phyloP scores from a whole-genome alignment of 176 grass and related monocot species.

The Pontederia crassipes region DNA sequence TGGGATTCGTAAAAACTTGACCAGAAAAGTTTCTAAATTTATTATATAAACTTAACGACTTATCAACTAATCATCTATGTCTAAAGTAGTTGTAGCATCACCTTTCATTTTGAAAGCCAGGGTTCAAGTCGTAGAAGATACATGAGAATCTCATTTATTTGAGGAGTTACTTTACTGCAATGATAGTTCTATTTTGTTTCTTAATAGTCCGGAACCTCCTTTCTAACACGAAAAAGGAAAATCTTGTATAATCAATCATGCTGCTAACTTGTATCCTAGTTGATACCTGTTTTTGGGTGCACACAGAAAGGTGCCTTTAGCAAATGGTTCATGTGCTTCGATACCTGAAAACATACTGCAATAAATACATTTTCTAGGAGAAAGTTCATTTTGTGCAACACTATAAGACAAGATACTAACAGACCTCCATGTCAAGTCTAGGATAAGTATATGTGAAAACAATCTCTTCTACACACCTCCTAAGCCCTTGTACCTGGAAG shows the following conservation, averaged over 20 bases:
- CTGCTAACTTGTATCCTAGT: no score
- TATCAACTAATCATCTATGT: no score
- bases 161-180: no score
- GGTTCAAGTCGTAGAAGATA: no score
- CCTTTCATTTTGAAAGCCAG: no score
- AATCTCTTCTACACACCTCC: slow-evolving; percentile 86
- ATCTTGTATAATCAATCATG: no score
- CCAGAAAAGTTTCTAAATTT: background rate
- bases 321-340: slow-evolving; percentile 97
- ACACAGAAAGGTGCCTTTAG: slow-evolving; percentile 93
- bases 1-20: background rate
- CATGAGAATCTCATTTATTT: no score
- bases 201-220: no score
- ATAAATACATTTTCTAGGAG: slow-evolving; percentile 1
- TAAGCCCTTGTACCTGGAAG: slow-evolving; percentile 45
- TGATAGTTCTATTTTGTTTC: no score
- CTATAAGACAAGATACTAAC: slow-evolving; percentile 12
- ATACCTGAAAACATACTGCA: slow-evolving; percentile 43
- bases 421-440: slow-evolving; percentile 97
- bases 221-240: no score
- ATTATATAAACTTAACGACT: background rate
- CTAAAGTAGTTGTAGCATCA: no score
- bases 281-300: slow-evolving; percentile 81
- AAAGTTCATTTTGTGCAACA: background rate
- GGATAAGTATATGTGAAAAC: slow-evolving; percentile 90